Evolutionary conservation across 2,329 filamentous ascomycete genomes (phyloP).

Genomic region (Aspergillus texensis): DNA sequence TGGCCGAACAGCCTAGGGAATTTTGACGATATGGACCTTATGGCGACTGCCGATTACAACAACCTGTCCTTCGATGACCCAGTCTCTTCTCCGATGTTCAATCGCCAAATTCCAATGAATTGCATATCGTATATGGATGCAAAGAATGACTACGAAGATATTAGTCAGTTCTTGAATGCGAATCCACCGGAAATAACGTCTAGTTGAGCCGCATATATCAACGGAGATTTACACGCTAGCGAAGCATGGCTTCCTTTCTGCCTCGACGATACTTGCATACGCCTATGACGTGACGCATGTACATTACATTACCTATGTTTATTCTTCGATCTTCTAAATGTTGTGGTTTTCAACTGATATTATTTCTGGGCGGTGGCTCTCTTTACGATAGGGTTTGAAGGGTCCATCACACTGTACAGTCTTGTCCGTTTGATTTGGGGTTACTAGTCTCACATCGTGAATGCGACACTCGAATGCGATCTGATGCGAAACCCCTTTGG

Average conservation of each 20-base stretch:
- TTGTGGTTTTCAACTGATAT: background rate
- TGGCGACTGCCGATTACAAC: slow-evolving; percentile 33
- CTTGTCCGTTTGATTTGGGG: slow-evolving; percentile 5
- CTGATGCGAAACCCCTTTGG: background rate
- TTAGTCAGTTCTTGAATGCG: slow-evolving; percentile 44
- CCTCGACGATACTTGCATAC: slow-evolving; percentile 18
- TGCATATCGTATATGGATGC: slow-evolving; percentile 37
- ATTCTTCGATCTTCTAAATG: slow-evolving; percentile 14
- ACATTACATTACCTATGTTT: slow-evolving; percentile 37
- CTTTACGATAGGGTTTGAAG: background rate
- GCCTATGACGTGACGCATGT: slow-evolving; percentile 38
- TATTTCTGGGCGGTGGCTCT: slow-evolving; percentile 8
- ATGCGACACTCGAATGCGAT: background rate
- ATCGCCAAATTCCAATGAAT: slow-evolving; percentile 36
- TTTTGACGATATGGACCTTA: slow-evolving; percentile 39
- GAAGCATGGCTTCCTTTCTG: background rate
- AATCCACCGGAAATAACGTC: slow-evolving; percentile 43
- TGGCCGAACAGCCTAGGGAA: slow-evolving; percentile 30
- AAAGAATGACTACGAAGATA: slow-evolving; percentile 41
- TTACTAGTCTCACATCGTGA: slow-evolving; percentile 5
- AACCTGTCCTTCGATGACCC: slow-evolving; percentile 38
- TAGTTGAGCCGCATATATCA: slow-evolving; percentile 23
- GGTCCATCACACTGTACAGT: slow-evolving; percentile 12
- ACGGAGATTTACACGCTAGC: background rate
- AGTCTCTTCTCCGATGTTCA: slow-evolving; percentile 39